Evolutionary conservation across 345 rosid genomes (phyloP).

Genomic region (Excoecaria cochinchinensis): DNA sequence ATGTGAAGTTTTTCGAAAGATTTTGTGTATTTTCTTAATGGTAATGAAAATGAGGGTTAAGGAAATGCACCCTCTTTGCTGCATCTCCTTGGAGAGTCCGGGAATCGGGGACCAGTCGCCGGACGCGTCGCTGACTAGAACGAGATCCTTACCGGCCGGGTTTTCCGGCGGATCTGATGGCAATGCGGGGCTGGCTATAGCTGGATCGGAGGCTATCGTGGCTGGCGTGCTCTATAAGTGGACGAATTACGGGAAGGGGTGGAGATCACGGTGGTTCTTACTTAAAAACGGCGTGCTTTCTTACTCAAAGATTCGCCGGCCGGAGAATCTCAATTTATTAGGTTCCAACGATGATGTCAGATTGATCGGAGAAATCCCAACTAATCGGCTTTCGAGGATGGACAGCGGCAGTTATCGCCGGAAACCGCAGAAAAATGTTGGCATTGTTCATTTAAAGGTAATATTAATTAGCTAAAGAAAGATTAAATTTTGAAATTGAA

Average conservation of each 20-base stretch:
- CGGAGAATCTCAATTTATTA: slow-evolving; percentile 54
- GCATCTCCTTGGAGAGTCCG: slow-evolving; percentile 76
- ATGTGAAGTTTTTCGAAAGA: not conserved
- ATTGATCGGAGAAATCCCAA: slow-evolving; percentile 71
- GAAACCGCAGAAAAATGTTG: slow-evolving; percentile 63
- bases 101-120: slow-evolving; percentile 61
- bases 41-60: slow-evolving; percentile 68
- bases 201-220: slow-evolving; percentile 66
- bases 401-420: slow-evolving; percentile 55
- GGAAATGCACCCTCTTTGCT: slow-evolving; percentile 94
- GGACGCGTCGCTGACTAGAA: slow-evolving; percentile 49
- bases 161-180: slow-evolving; percentile 45
- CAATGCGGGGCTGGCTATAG: slow-evolving; percentile 19
- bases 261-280: slow-evolving; percentile 97
- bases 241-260: slow-evolving; percentile 97
- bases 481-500: not conserved
- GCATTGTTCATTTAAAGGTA: slow-evolving; percentile 92
- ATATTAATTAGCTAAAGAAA: not conserved
- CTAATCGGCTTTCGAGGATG: slow-evolving; percentile 51
- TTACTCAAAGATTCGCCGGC: slow-evolving; percentile 73
- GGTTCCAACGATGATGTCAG: slow-evolving; percentile 57
- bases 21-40: not conserved
- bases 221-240: slow-evolving; percentile 91
- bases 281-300: slow-evolving; percentile 76
- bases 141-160: slow-evolving; percentile 67